Conservation (phyloP, 2,329 filamentous ascomycete genomes). For the Arthrobotrys musiformis region DNA sequence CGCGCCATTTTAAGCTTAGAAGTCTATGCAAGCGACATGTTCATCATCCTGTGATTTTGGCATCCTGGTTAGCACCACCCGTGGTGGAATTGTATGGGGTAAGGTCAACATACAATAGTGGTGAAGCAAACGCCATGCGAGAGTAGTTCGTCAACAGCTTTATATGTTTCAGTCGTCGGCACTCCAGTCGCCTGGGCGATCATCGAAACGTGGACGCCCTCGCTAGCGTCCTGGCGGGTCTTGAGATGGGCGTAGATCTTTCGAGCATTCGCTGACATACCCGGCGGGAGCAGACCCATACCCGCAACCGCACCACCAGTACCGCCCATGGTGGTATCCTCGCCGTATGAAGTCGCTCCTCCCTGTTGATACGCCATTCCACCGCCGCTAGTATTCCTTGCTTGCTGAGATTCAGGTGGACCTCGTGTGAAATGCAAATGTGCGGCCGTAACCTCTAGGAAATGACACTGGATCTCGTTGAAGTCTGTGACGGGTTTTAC, state of each 20-base stretch:
- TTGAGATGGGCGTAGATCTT: slow-evolving; percentile 78
- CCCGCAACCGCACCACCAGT: slow-evolving; percentile 58
- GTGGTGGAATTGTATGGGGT: background rate
- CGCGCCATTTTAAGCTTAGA: slow-evolving; percentile 7
- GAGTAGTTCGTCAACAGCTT: slow-evolving; percentile 83
- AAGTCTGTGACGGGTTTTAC: slow-evolving; percentile 82
- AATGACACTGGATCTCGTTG: slow-evolving; percentile 92
- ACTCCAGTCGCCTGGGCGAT: slow-evolving; percentile 76
- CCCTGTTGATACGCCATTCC: slow-evolving; percentile 71
- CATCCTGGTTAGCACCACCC: slow-evolving; percentile 58
- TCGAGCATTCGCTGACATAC: slow-evolving; percentile 70
- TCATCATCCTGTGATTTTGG: slow-evolving; percentile 56
- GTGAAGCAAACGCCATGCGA: slow-evolving; percentile 81
- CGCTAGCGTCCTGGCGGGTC: slow-evolving; percentile 75
- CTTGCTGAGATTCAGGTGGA: slow-evolving; percentile 64
- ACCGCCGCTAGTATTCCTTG: slow-evolving; percentile 61
- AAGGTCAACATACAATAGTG: slow-evolving; percentile 73
- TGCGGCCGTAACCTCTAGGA: slow-evolving; percentile 88
- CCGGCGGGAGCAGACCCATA: slow-evolving; percentile 62
- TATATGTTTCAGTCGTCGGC: slow-evolving; percentile 75
- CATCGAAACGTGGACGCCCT: slow-evolving; percentile 83
- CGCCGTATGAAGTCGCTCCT: slow-evolving; percentile 31
- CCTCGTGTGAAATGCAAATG: slow-evolving; percentile 86
- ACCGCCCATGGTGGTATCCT: slow-evolving; percentile 59
- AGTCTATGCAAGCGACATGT: slow-evolving; percentile 59